Percentiles rank a stretch among this genome's conserved stretches.
Conservation (phyloP, 2,329 filamentous ascomycete species). For the Fusarium domesticum region DNA sequence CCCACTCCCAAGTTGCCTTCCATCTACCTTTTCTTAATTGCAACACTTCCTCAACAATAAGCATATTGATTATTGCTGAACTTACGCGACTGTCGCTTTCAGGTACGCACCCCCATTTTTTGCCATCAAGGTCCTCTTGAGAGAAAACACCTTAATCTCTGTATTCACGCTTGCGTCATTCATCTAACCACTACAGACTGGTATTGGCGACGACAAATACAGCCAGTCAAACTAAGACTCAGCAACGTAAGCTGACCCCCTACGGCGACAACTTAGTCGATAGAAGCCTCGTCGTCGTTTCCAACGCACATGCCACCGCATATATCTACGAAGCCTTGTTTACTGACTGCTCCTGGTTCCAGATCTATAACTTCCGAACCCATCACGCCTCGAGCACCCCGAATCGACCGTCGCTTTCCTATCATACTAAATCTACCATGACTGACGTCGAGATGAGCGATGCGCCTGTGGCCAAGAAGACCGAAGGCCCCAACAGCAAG, state of each 20-base stretch:
- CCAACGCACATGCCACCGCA: too few species aligned
- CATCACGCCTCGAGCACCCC: too few species aligned
- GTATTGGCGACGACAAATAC: neutral
- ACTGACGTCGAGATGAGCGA: conserved; percentile 97
- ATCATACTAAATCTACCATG: conserved; percentile 63
- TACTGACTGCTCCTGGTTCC: too few species aligned
- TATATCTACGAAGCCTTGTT: too few species aligned
- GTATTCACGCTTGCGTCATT: neutral
- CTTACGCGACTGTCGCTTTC: neutral
- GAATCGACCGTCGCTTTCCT: too few species aligned
- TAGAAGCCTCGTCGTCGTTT: neutral
- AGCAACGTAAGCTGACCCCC: neutral
- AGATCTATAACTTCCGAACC: too few species aligned
- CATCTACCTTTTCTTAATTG: neutral
- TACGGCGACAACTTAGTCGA: neutral
- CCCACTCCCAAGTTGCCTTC: neutral
- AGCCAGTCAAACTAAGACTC: neutral
- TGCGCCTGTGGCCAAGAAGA: conserved; percentile 62
- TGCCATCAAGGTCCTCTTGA: neutral
- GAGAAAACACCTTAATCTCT: neutral
- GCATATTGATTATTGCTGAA: neutral
- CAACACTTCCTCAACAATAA: neutral
- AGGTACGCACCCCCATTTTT: neutral
- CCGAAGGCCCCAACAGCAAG: conserved; percentile 47
- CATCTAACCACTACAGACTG: neutral